phyloP scores from a whole-genome alignment of 139 green algal species.

The Parachlorella kessleri region DNA sequence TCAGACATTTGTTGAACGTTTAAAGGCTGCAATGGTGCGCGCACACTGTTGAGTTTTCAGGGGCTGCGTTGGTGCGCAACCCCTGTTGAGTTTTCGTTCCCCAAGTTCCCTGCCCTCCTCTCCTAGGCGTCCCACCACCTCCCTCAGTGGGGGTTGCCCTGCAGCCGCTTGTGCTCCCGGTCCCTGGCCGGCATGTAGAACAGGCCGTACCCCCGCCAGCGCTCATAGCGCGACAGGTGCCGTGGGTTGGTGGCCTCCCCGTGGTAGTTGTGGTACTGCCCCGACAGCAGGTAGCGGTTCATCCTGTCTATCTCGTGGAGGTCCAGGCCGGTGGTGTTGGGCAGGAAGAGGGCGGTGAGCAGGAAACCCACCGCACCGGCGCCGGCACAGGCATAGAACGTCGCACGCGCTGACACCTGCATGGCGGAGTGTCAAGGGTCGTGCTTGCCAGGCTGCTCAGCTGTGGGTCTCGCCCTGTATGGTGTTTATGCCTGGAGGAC shows the following conservation, averaged over 20 bases:
- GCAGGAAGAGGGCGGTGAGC: slow-evolving; percentile 61
- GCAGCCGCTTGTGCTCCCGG: no score
- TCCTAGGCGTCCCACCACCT: no score
- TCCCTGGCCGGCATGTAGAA: slow-evolving; percentile 40
- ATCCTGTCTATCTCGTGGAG: slow-evolving; percentile 64
- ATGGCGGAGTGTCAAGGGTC: background rate
- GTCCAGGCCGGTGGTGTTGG: slow-evolving; percentile 62
- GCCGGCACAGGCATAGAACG: slow-evolving; percentile 54
- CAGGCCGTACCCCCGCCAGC: slow-evolving; percentile 26
- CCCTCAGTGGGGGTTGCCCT: no score
- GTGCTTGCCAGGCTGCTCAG: no score
- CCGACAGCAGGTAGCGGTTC: slow-evolving; percentile 35
- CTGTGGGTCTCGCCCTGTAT: no score
- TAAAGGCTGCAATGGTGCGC: no score
- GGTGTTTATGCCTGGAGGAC: no score
- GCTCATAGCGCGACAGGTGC: slow-evolving; percentile 62
- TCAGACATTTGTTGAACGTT: no score
- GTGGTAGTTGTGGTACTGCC: slow-evolving; percentile 37
- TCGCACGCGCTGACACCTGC: slow-evolving; percentile 16
- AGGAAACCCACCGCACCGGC: slow-evolving; percentile 35
- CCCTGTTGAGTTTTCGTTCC: no score
- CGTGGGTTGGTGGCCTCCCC: slow-evolving; percentile 63
- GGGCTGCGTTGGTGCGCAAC: no score
- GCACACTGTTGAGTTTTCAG: no score
- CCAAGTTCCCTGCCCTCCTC: no score